Base-by-base conservation (phyloP, 78 protist species). In the Trichosphaerium sp. region DNA sequence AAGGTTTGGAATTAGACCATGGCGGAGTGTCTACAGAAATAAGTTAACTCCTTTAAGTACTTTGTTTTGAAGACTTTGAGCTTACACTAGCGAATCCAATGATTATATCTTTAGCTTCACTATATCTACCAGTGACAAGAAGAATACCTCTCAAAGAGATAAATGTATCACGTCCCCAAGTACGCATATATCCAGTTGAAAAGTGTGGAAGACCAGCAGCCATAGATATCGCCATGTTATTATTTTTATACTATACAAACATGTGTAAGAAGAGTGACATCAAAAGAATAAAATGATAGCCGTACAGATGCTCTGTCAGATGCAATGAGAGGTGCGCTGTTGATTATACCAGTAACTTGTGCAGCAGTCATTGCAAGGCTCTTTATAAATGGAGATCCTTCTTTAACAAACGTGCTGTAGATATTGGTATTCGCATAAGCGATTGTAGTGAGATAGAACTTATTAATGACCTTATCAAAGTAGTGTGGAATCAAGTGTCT, bases 181-280 rank as follows among this genome's bases (percentile, higher is more conserved):
- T 10, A n/a, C 98, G 89, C 92, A 89, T 82, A 35, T 65, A 87
- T 1, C 94, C 96, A 25, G 55, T 23, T 14, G 88, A 37, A 59
- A 93, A 93, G 78, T 89, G 95, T 15, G 97, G 95, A 4, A 93
- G 75, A 15, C 97, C 97, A 0, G 97, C 94, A 3, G 91, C 87
- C 15, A 44, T 7, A 49, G 56, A 11, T 37, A 41, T 74, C 57
- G 2, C 49, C 21, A n/a, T 67, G 65, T 0, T 67, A 28, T 42
- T 73, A 74, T 28, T 73, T 74, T 14, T 58, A 61, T 1, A 52
- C 21, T 54, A 10, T 54, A 32, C 10, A 35, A 34, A 12, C 59
- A 32, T 54, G 10, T 12, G 28, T 10, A 10, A 54, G 32, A 54
- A 6, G 29, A n/a, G n/a, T n/a, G n/a, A n/a, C n/a, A n/a, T n/a